Evolutionary conservation across 441 rosid species (phyloP).

Genomic region (Gossypium gossypioides): DNA sequence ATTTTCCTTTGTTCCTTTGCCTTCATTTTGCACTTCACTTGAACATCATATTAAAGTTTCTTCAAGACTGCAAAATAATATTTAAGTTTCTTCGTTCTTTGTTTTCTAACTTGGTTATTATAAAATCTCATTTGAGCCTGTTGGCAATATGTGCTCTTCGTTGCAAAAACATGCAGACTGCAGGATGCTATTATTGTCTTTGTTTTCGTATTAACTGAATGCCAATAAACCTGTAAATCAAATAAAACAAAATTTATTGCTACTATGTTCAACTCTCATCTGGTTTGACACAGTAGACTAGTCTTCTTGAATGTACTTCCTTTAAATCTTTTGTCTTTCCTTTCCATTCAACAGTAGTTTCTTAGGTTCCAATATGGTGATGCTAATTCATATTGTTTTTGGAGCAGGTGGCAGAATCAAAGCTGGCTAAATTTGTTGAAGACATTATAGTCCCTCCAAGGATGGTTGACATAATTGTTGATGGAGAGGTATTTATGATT

Average conservation of each 20-base stretch:
- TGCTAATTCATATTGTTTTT: slow-evolving; percentile 18
- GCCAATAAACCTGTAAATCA: background rate
- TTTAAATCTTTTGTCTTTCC: background rate
- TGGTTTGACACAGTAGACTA: background rate
- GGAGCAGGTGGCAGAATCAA: slow-evolving; percentile 87
- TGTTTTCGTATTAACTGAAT: background rate
- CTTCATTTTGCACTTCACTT: background rate
- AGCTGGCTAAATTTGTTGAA: slow-evolving; percentile 90
- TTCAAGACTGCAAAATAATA: background rate
- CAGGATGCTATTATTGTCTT: background rate
- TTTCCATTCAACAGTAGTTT: slow-evolving; percentile 6
- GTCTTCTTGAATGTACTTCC: background rate
- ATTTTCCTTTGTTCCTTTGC: background rate
- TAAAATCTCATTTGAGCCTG: background rate
- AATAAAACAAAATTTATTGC: background rate
- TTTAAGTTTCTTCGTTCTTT: background rate
- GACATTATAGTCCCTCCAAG: slow-evolving; percentile 94
- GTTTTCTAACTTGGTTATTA: background rate
- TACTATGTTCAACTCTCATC: background rate
- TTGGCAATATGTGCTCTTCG: background rate
- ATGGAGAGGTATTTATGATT: slow-evolving; percentile 79
- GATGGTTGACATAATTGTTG: slow-evolving; percentile 93
- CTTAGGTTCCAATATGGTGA: background rate
- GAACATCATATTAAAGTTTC: background rate
- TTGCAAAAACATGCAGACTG: background rate